Base-by-base conservation (phyloP, 148 eudicot genomes). In the Silene latifolia region DNA sequence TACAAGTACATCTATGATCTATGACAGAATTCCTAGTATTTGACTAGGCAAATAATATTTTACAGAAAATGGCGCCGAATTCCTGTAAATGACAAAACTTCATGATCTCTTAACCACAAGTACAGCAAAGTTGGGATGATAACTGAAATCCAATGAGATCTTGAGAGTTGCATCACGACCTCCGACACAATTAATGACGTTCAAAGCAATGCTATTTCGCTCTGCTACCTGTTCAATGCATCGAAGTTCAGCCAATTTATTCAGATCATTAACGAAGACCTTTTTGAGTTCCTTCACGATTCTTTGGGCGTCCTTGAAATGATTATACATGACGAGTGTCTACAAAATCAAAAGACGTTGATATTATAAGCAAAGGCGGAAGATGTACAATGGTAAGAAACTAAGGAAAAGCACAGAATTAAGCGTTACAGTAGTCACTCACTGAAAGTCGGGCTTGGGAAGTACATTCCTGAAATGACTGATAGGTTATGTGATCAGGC, bases 191-290 rank as follows among this genome's bases (percentile, higher is more conserved):
- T 83, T 84, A 67, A 95, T 85, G 44, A 95, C 88, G 74, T 87
- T 92, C 46, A 95, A 72, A 24, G 97, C 98, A 47, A 92, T 85
- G 60, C 76, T 82, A 77, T 95, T 92, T 71, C 86, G 98, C 77
- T 95, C 98, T 19, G 97, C 97, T 18, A 95, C 93, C 82, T 86
- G 98, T 76, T 95, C 98, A 11, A 95, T 81, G 75, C 78, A 77
- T 24, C 89, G 90, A 63, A 95, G 89, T 82, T 95, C 98, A 8
- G 88, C 83, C 83, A 88, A 11, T 78, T 80, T 88, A 24, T 86
- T 85, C 17, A 87, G 87, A 77, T 95, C 93, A 66, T 84, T 78
- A 2, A 85, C 71, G 73, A 87, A 95, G 76, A 81, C 80, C 77
- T 79, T 87, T 79, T 79, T 85, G 27, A 92, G 84, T 77, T 95